phyloP scores from a whole-genome alignment of 441 rosid genomes.

The Arabidopsis hybrid region DNA sequence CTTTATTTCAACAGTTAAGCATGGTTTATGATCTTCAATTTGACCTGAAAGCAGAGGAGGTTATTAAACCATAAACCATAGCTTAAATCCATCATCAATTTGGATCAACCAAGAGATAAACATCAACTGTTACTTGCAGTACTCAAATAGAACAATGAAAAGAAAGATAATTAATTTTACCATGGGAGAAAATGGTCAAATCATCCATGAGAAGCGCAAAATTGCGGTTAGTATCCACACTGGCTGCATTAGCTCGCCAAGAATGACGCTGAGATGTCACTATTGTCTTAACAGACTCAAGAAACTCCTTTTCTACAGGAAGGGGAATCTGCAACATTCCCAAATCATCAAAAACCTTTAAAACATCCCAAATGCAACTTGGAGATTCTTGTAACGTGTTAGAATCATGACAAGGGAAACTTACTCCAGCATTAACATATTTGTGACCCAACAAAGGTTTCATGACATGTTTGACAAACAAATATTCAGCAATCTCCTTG shows the following conservation, averaged over 20 bases:
- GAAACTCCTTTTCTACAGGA: slow-evolving; percentile 64
- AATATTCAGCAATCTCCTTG: slow-evolving; percentile 59
- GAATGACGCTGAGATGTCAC: slow-evolving; percentile 58
- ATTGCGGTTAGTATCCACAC: slow-evolving; percentile 53
- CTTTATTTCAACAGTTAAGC: slow-evolving; percentile 91
- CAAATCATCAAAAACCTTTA: background rate
- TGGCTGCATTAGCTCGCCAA: slow-evolving; percentile 73
- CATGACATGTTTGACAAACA: slow-evolving; percentile 67
- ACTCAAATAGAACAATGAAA: background rate
- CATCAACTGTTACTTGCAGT: background rate
- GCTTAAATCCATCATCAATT: background rate
- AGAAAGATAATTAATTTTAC: background rate
- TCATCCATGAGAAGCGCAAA: slow-evolving; percentile 75
- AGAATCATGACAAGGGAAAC: slow-evolving; percentile 6
- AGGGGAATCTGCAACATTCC: slow-evolving; percentile 58
- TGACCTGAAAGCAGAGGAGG: slow-evolving; percentile 53
- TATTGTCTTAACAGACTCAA: slow-evolving; percentile 61
- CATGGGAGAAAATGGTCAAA: slow-evolving; percentile 67
- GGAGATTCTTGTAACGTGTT: background rate
- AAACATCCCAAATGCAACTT: background rate
- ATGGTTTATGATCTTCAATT: slow-evolving; percentile 49
- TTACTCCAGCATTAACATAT: slow-evolving; percentile 78
- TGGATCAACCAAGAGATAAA: background rate
- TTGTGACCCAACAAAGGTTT: slow-evolving; percentile 75
- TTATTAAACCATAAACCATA: slow-evolving; percentile 10